Evolutionary conservation across 331 rosid genomes (phyloP), one percentile per base, ranked within the genome.

Genomic region (Quercus tomentella): DNA sequence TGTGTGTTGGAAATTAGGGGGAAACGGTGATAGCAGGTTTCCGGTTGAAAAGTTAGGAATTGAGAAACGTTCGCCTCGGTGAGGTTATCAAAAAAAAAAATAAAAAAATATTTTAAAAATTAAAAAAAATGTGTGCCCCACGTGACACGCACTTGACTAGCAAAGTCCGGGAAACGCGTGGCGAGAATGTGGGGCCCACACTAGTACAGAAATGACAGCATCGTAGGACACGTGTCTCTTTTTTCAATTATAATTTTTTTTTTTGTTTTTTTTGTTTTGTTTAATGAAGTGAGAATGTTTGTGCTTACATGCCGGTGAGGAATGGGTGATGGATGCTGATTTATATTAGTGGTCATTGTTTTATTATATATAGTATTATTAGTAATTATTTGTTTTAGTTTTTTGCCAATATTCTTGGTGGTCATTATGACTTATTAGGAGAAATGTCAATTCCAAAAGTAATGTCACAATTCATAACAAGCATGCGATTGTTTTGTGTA

Each of bases 101-200:
- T 28, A 8, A 16, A 5, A 30, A 5, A 49, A 52, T 74, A 66
- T 77, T 41, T 37, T 37, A 0, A 45, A 31, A 69, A n/a, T 49
- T 63, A 67, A 86, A 74, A 74, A 80, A 60, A 77, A 66, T 18
- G 26, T 51, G 74, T 67, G 84, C 84, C 85, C 89, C 93, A 90
- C 90, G 90, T 87, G 92, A 92, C 87, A 88, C 89, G 89, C 92
- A 84, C 84, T 85, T 73, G 94, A 84, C 80, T 31, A 66, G 84
- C 85, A 22, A 81, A 76, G 63, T 70, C 52, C 80, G 77, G 82
- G 79, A 60, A 86, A 90, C 95, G 91, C 92, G 95, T 84, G 93
- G 91, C 91, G 51, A 45, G 20, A 5, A 0, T 2, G 86, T 80
- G 85, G 97, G 94, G 90, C 49, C 92, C 93, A 80, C 87, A 22